Conservation (phyloP, 352 stramenopile species). For the Globisporangium viniferum region DNA sequence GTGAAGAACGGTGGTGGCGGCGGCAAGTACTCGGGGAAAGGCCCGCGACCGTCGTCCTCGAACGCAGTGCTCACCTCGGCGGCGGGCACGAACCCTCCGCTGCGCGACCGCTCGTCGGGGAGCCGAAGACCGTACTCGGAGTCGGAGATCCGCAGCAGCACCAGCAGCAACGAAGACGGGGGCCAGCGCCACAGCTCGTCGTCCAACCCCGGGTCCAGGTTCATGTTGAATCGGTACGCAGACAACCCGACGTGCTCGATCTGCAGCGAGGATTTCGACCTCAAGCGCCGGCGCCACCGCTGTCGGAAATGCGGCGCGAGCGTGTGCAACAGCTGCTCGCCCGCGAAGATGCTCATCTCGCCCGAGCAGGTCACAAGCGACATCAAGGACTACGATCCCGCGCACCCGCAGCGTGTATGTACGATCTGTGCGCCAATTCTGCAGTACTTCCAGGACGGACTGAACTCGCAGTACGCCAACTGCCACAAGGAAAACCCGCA, state of each 20-base stretch:
- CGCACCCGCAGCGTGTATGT: constrained; percentile 73
- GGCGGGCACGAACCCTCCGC: constrained; percentile 23
- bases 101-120: constrained; percentile 19
- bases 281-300: constrained; percentile 65
- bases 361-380: constrained; percentile 51
- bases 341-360: constrained; percentile 72
- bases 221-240: constrained; percentile 39
- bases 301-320: constrained; percentile 73
- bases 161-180: constrained; percentile 31
- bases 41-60: constrained; percentile 32
- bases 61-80: constrained; percentile 26
- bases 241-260: constrained; percentile 72
- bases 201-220: constrained; percentile 25
- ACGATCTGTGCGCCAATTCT: constrained; percentile 78
- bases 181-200: constrained; percentile 18
- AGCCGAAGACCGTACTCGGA: constrained; percentile 38
- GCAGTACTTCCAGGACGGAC: constrained; percentile 64
- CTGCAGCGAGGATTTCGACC: constrained; percentile 75
- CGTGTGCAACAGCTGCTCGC: constrained; percentile 68
- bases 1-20: constrained; percentile 11
- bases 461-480: constrained; percentile 74
- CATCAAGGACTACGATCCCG: constrained; percentile 69
- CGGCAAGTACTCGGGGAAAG: constrained; percentile 1
- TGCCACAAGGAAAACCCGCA: constrained; percentile 84
- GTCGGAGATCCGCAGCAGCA: constrained; percentile 42